These are phyloP conservation scores for Herpetomonas muscarum DNA, from an alignment of 208 protist genomes.

Conservation along the genomic window DNA sequence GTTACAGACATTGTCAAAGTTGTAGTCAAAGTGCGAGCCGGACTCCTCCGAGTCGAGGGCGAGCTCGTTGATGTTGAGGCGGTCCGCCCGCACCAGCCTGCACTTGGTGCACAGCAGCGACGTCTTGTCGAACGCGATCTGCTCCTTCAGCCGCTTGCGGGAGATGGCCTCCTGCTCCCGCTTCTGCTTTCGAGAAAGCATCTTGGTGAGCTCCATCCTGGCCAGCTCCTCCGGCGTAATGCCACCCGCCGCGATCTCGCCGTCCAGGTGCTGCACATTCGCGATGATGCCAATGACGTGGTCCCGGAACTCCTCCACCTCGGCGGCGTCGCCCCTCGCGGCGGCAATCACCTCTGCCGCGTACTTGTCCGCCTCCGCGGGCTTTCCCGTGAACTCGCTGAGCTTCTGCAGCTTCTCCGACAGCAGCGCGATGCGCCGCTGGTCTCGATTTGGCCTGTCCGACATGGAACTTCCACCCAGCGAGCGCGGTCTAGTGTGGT, in stretches of 20 bases:
- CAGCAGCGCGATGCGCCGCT: conserved; percentile 34
- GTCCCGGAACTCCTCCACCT: conserved; percentile 68
- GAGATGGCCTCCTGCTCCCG: conserved; percentile 31
- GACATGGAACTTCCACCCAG: neutral
- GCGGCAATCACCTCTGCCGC: conserved; percentile 39
- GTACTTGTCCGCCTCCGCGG: conserved; percentile 25
- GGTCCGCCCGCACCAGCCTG: conserved; percentile 70
- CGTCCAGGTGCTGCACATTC: conserved; percentile 73
- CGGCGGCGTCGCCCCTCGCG: conserved; percentile 22
- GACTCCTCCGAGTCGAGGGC: conserved; percentile 86
- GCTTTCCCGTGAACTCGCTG: conserved; percentile 53
- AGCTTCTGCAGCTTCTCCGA: conserved; percentile 32
- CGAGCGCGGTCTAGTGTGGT: neutral
- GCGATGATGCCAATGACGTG: conserved; percentile 65
- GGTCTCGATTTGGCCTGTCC: conserved; percentile 7
- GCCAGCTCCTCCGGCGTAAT: conserved; percentile 46
- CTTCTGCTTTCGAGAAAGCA: conserved; percentile 62
- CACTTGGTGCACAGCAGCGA: conserved; percentile 83
- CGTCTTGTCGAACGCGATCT: conserved; percentile 69
- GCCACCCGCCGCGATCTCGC: conserved; percentile 26
- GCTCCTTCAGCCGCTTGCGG: conserved; percentile 77
- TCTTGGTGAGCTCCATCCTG: conserved; percentile 65
- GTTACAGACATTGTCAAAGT: conserved; percentile 82
- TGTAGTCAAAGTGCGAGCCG: conserved; percentile 89
- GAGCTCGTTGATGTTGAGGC: conserved; percentile 85